These are phyloP conservation scores for Dendrocalamus sinicus DNA, from an alignment of 176 grass and related monocot species.

Conservation along the genomic window DNA sequence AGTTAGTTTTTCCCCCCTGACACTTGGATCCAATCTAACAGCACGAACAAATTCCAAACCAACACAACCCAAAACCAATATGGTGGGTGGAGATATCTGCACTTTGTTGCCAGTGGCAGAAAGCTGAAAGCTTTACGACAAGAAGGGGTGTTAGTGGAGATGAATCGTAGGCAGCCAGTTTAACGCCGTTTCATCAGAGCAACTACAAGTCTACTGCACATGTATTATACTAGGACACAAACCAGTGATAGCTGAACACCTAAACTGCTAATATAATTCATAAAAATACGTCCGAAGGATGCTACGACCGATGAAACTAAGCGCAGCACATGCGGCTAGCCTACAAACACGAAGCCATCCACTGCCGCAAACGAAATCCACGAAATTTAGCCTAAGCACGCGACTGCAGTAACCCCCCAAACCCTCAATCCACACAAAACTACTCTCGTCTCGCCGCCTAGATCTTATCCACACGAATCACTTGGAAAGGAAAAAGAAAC, in stretches of 20 bases:
- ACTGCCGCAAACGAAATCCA: background rate
- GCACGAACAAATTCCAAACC: background rate
- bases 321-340: background rate
- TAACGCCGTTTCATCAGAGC: background rate
- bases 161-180: background rate
- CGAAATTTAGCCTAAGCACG: background rate
- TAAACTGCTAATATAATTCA: background rate
- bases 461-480: background rate
- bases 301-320: background rate
- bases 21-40: background rate
- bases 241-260: background rate
- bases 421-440: background rate
- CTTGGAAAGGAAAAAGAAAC: background rate
- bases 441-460: background rate
- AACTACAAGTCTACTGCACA: background rate
- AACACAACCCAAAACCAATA: background rate
- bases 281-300: background rate
- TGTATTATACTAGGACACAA: background rate
- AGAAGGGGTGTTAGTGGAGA: background rate
- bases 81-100: background rate
- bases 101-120: slow-evolving; percentile 1
- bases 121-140: background rate
- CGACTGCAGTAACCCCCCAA: background rate
- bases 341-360: background rate
- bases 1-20: background rate